Base-by-base conservation (phyloP, 164 flowering plant genomes). In the Berberis vulgaris region DNA sequence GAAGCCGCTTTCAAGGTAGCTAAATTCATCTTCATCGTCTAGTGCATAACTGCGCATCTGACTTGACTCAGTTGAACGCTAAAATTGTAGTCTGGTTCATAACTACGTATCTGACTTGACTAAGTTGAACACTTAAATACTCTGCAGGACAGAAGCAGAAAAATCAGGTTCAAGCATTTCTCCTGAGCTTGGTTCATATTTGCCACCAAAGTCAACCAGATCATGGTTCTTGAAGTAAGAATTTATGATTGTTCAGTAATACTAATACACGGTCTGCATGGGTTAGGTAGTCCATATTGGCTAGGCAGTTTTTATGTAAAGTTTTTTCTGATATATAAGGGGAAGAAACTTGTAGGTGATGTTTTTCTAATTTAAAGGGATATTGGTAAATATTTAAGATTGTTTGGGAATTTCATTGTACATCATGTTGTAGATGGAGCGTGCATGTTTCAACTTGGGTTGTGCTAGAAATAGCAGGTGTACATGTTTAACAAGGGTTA, bases 191-290 rank as follows among this genome's bases (percentile, higher is more conserved):
- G 98, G 97, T 57, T 71, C 74, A 47, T 56, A 71, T 79, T 77
- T 87, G 80, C 86, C 88, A 52, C 87, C 93, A 61, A 73, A 78
- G 40, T 80, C 89, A 57, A 76, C 65, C 4, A 69, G 64, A 62
- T 89, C 97, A 41, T 94, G 97, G 97, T 82, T 91, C 71, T 69
- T 76, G 69, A 91, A 83, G 99, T 94, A 83, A 77, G 86, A 72
- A 63, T 60, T 41, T 41, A 1, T 13, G 57, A 45, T 54, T 63
- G 46, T 55, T 62, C 7, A 7, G 26, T 60, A 4, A 45, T 13
- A 3, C 40, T n/a, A 3, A 1, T 60, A 44, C 6, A 13, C 41
- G 5, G n/a, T 12, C 54, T 26, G 26, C 26, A 26, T 26, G 26
- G 26, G 26, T 26, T 26, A 26, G 26, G 26, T 26, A 26, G 26